Base-by-base conservation (phyloP, 495 filamentous ascomycete species). In the Penicillium ochrochloron region DNA sequence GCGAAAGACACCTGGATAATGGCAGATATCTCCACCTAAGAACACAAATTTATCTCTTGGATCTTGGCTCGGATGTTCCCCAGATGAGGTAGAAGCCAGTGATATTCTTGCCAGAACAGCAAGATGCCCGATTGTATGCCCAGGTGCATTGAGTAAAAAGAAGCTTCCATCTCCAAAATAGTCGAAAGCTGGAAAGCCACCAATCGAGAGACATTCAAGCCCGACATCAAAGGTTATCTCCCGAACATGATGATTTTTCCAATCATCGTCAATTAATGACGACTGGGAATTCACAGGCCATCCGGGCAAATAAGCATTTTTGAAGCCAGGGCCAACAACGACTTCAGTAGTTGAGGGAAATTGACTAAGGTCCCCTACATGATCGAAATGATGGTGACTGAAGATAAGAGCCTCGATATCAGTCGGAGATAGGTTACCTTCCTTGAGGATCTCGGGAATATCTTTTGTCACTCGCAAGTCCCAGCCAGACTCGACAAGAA, bases 341-440 rank as follows among this genome's bases (percentile, higher is more conserved):
- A 90, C 63, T 9, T 75, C 67, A 1, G 85, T 85, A 31, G 66
- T 74, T 0, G 75, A 48, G 2, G 77, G 79, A 59, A 89, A 88
- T 10, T 65, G 77, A 2, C 73, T 70, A 5, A 79, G 73, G 51
- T 88, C 78, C 11, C 85, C 87, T 4, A 74, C 77, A 68, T 89
- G 88, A 62, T 89, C 87, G 58, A 84, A 83, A 66, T 90, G 88
- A 35, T 70, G 67, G 62, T 89, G 86, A n/a, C 79, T 83, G n/a
- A 57, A n/a, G 31, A 48, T 7, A 1, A 56, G 31, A 17, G 54
- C 55, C 33, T 57, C 53, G 3, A 57, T 58, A 25, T 51, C 42
- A 15, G 33, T 14, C 7, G 8, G 37, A 4, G 2, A 17, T 14
- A 27, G 2, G 9, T 31, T 21, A 21, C 57, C 54, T 46, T 67